Evolutionary conservation across 1,284 basidiomycete species (phyloP).

Genomic region (Malassezia restricta): DNA sequence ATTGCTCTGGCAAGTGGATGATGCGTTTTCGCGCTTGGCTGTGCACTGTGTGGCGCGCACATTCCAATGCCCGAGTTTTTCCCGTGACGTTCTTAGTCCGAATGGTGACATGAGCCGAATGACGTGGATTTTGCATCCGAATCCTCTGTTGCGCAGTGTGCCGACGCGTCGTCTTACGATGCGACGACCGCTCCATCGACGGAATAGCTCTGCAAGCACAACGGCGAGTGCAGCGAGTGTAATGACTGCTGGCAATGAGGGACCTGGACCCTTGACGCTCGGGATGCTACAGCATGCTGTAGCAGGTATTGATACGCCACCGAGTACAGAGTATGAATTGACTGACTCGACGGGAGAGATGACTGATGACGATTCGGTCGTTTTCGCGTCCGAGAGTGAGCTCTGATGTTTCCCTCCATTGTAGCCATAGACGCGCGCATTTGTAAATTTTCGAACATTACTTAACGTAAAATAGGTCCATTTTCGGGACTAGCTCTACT

Average conservation of each 20-base stretch:
- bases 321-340: constrained; percentile 10
- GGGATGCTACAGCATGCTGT: constrained; percentile 5
- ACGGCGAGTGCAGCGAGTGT: constrained; percentile 4
- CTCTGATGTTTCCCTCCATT: background rate
- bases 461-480: too few species aligned
- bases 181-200: background rate
- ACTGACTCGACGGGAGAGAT: constrained; percentile 3
- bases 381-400: background rate
- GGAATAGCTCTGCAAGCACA: constrained; percentile 10
- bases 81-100: constrained; percentile 6
- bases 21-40: constrained; percentile 26
- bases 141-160: constrained; percentile 20
- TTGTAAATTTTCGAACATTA: too few species aligned
- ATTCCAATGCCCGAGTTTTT: constrained; percentile 25
- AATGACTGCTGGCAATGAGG: background rate
- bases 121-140: constrained; percentile 37
- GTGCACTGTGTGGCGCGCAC: constrained; percentile 38
- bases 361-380: background rate
- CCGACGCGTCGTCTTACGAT: constrained; percentile 9
- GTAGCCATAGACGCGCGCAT: too few species aligned
- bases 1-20: constrained; percentile 28
- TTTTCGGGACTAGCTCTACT: too few species aligned
- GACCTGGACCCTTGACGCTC: background rate
- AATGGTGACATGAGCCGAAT: constrained; percentile 1
- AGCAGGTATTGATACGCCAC: constrained; percentile 6